Base-by-base conservation (phyloP, 371 early-diverging fungal genomes). In the Zancudomyces culisetae region DNA sequence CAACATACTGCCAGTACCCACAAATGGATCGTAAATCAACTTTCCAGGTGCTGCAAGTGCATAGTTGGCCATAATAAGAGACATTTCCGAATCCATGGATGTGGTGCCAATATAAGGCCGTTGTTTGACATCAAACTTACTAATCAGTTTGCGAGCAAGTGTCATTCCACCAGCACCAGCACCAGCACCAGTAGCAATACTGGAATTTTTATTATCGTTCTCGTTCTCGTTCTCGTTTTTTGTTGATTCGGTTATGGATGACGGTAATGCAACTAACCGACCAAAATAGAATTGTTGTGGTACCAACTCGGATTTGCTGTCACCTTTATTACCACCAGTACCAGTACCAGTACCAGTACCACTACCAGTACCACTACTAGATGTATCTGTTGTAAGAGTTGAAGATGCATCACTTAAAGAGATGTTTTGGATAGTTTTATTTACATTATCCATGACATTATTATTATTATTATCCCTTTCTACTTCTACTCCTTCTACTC, bases 31-130 rank as follows among this genome's bases (percentile, higher is more conserved):
- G 53, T 90, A 83, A 1, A 92, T 76, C 15, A 95, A 61, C 27
- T 80, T 72, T 3, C 92, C 92, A 8, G 81, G 73, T 0, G 67
- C 47, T 12, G 79, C 86, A 45, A 86, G 66, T 0, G 88, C 96
- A 64, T 85, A 85, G 59, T 98, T 98, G 18, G 92, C 88, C 91
- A 91, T 92, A 42, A 98, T 73, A 20, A 98, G 67, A 1, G 94
- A 92, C 29, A 98, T 66, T 61, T 94, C 93, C 2, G 96, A 92
- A 59, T 98, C 95, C 96, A 98, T 95, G 26, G 87, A 81, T 0
- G 98, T 98, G 28, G 83, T 95, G 18, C 96, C 96, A 22, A 98
- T 60, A 59, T 95, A 98, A 35, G 70, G 75, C 45, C 98, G 73
- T 59, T 90, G 90, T 70, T 95, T 98, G 43, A 95, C 71, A 60